Percentiles rank a stretch among this genome's conserved stretches.
These are phyloP conservation scores for Talaromyces liani DNA, from an alignment of 495 filamentous ascomycete species.

Conservation along the genomic window DNA sequence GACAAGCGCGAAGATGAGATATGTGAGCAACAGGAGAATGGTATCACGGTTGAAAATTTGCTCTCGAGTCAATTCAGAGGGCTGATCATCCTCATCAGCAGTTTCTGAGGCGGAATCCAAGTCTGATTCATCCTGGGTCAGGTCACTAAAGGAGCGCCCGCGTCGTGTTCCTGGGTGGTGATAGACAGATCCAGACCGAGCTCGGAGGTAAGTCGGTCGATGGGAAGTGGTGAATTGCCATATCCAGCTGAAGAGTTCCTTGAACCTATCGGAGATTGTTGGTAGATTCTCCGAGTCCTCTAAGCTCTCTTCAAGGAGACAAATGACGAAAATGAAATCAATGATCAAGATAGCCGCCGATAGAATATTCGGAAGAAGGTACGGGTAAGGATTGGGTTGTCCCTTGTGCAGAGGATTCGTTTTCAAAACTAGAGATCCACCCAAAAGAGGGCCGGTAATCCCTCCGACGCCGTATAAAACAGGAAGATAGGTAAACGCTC, in stretches of 20 bases:
- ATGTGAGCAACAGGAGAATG: conserved; percentile 68
- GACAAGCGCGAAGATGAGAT: conserved; percentile 78
- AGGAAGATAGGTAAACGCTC: conserved; percentile 86
- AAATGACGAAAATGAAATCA: conserved; percentile 61
- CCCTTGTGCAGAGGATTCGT: conserved; percentile 45
- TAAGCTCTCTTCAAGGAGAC: conserved; percentile 86
- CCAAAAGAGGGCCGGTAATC: conserved; percentile 84
- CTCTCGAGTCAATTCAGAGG: conserved; percentile 33
- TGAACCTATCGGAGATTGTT: conserved; percentile 49
- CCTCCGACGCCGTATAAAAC: conserved; percentile 89
- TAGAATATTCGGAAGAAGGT: conserved; percentile 75
- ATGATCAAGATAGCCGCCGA: conserved; percentile 61
- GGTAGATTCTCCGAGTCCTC: conserved; percentile 61
- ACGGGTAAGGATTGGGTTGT: conserved; percentile 61
- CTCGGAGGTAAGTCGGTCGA: conserved; percentile 51
- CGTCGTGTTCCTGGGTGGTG: conserved; percentile 11
- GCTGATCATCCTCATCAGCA: conserved; percentile 23
- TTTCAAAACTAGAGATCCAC: conserved; percentile 69
- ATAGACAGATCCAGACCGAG: conserved; percentile 14
- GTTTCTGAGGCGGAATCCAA: conserved; percentile 35
- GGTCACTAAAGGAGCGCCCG: conserved; percentile 12
- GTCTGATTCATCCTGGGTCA: conserved; percentile 31
- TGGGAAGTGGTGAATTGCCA: conserved; percentile 65
- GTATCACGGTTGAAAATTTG: conserved; percentile 72
- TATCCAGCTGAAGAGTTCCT: conserved; percentile 57